phyloP scores from a whole-genome alignment of 2,329 filamentous ascomycete species.

The Cyanodermella asteris region DNA sequence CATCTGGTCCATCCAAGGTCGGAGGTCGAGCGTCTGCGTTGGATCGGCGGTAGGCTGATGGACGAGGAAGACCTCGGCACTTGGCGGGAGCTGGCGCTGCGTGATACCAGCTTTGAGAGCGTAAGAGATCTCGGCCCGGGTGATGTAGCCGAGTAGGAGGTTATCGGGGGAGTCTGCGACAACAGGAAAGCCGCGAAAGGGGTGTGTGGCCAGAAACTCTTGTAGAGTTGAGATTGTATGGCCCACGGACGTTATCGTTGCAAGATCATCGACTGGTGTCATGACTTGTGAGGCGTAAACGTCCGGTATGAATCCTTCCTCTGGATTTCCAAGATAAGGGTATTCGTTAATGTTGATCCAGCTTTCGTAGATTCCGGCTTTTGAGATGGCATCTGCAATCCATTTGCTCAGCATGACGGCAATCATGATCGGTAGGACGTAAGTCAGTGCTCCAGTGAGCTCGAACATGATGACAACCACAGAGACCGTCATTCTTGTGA shows the following conservation, averaged over 20 bases:
- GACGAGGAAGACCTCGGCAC: constrained; percentile 64
- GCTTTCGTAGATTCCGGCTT: constrained; percentile 83
- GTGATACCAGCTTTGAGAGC: constrained; percentile 44
- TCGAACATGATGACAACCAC: constrained; percentile 99
- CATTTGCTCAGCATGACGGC: constrained; percentile 96
- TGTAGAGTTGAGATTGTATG: constrained; percentile 65
- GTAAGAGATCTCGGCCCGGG: constrained; percentile 67
- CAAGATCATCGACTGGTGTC: constrained; percentile 77
- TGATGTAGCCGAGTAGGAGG: constrained; percentile 78
- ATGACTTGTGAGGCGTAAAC: constrained; percentile 73
- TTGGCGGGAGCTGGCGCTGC: constrained; percentile 37
- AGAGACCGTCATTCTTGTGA: constrained; percentile 89
- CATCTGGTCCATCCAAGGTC: constrained; percentile 98
- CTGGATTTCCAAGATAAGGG: constrained; percentile 80
- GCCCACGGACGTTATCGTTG: constrained; percentile 65
- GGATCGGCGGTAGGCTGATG: constrained; percentile 68
- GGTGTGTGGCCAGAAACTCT: constrained; percentile 47
- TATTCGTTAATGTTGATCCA: constrained; percentile 97
- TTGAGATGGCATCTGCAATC: constrained; percentile 88
- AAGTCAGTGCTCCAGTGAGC: constrained; percentile 83
- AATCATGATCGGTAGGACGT: constrained; percentile 96
- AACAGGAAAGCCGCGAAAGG: constrained; percentile 80
- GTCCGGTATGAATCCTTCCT: constrained; percentile 58
- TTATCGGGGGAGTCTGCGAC: constrained; percentile 58
- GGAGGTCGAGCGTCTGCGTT: constrained; percentile 56